These are phyloP conservation scores for Diospyros lotus DNA, from an alignment of 148 eudicot species.

Conservation along the genomic window DNA sequence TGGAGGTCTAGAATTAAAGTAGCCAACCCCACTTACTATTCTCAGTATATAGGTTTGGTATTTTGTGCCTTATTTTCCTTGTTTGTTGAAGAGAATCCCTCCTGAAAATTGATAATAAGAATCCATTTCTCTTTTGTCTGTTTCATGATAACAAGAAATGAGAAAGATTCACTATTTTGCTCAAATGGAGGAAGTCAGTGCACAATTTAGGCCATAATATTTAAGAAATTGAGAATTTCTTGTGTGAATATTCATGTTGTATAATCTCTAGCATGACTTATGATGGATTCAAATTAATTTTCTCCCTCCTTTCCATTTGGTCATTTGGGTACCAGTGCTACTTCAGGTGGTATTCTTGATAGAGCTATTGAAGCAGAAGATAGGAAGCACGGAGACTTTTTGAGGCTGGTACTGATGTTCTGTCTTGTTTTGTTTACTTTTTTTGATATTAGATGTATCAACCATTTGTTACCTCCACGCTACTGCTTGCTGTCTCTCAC, in stretches of 20 bases:
- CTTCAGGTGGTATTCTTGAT: conserved; percentile 83
- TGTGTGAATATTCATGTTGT: neutral
- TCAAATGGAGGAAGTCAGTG: conserved; percentile 1
- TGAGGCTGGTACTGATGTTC: conserved; percentile 60
- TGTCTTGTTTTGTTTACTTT: conserved; percentile 4
- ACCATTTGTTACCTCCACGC: neutral
- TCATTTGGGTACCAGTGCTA: conserved; percentile 46
- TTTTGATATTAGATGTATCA: neutral
- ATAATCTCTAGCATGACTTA: neutral
- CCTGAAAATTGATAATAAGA: neutral
- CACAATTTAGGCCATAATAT: neutral
- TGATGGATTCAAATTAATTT: neutral
- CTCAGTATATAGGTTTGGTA: too few species aligned
- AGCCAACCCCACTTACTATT: too few species aligned
- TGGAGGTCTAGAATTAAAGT: too few species aligned
- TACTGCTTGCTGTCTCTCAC: neutral
- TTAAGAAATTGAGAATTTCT: neutral
- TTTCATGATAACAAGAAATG: too few species aligned
- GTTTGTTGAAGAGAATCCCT: neutral
- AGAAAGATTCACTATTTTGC: neutral
- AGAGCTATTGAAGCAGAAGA: conserved; percentile 89
- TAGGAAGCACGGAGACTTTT: conserved; percentile 72
- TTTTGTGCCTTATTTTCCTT: neutral
- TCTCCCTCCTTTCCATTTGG: conserved; percentile 9
- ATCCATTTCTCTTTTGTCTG: too few species aligned